Base-by-base conservation (phyloP, 768 basidiomycete species). In the Cystoderma amianthinum region DNA sequence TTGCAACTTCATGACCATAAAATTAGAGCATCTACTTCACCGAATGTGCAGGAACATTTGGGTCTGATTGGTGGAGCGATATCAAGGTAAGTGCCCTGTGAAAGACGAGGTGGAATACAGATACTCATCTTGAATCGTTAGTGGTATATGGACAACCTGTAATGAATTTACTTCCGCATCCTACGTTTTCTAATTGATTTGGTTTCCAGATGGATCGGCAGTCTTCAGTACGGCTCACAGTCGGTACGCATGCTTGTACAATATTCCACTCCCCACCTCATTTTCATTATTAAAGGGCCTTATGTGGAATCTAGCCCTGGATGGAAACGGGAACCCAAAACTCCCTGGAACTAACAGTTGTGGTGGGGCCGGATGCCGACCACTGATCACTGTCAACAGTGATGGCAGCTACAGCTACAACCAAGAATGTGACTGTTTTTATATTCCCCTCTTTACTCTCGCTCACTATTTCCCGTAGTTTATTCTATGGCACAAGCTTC, bases 71-170 rank as follows among this genome's bases (percentile, higher is more conserved):
- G 85, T 89, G 85, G 85, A 64, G 62, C 36, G 83, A 87, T 49
- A 79, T 87, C 58, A 87, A 87, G 71, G 83, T 78, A 59, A 32
- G n/a, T n/a, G n/a, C n/a, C n/a, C n/a, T n/a, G n/a, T n/a, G n/a
- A n/a, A n/a, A n/a, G n/a, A n/a, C n/a, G n/a, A n/a, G n/a, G n/a
- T n/a, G n/a, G n/a, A n/a, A n/a, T n/a, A n/a, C n/a, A n/a, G n/a
- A n/a, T n/a, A n/a, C n/a, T n/a, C n/a, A n/a, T n/a, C n/a, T n/a
- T n/a, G n/a, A n/a, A n/a, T n/a, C n/a, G n/a, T n/a, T 42, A 80
- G 79, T 84, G 81, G 81, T 78, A 81, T 46, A 76, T 82, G 71
- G 69, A 79, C 44, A 80, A 81, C 49, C 58, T 85, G 76, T 82
- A 32, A 36, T 34, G 9, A 13, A 34, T 18, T 13, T 35, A 9